Base-by-base conservation (phyloP, 1,139 yeast species). In the Yamadazyma kanchanaburiensis region DNA sequence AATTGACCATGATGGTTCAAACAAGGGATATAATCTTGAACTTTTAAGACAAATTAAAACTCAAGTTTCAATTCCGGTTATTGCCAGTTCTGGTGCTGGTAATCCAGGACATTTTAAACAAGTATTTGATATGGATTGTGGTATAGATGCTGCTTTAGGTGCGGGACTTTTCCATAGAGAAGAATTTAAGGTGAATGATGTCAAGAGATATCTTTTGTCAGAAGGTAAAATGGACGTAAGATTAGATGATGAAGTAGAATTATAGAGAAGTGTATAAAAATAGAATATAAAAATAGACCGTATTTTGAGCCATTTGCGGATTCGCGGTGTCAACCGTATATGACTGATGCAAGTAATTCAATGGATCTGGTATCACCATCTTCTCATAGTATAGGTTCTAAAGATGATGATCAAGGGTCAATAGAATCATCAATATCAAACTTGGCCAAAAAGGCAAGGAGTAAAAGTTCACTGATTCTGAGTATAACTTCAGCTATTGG, bases 101-200 rank as follows among this genome's bases (percentile, higher is more conserved):
- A 77, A 66, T 22, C 98, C 98, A 3, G 73, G 67, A 34, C 97
- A 91, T 60, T 91, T 91, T 55, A 77, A 75, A 41, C 87, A 89
- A 43, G 98, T 87, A 1, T 91, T 91, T 51, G 69, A 68, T 30
- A 45, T 64, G 53, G 70, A 79, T 26, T 87, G 96, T 17, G 71
- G 76, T 3, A 82, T 91, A 2, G 98, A 91, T 60, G 98, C 98
- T 27, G 97, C 98, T 9, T 69, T 91, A 32, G 98, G 98, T 18
- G 98, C 98, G 3, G 98, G 98, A 26, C 81, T 91, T 78, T 91
- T 91, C 66, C 98, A 91, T 64, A 72, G 97, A 51, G 91, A 84
- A 16, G 97, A 89, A 49, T 91, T 81, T 56, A 80, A 86, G 11
- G 97, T 91, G 10, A 71, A 74, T 33, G 81, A 88, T 31, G 96